These are phyloP conservation scores for Crassisporium funariophilum DNA, from an alignment of 768 basidiomycete species.

Conservation along the genomic window DNA sequence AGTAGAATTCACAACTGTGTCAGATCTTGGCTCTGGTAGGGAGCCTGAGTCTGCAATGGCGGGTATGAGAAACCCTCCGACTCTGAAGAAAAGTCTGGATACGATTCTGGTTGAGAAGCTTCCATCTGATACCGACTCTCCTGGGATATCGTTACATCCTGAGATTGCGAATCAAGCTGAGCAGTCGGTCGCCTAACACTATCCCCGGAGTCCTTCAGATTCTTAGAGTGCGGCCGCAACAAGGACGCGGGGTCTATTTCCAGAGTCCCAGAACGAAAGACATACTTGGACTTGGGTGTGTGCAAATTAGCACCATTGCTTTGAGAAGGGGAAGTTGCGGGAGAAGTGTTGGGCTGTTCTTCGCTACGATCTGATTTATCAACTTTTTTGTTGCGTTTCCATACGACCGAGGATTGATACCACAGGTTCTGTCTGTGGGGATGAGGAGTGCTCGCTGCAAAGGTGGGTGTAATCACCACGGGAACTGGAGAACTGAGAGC, in stretches of 20 bases:
- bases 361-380: constrained; percentile 1
- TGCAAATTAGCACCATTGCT: background rate
- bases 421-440: constrained; percentile 34
- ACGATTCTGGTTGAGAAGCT: constrained; percentile 13
- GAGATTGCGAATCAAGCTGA: too few relatives aligned
- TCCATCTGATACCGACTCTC: background rate
- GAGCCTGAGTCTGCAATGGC: constrained; percentile 55
- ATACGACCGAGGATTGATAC: constrained; percentile 30
- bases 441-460: constrained; percentile 24
- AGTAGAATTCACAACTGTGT: constrained; percentile 22
- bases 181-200: too few relatives aligned
- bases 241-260: constrained; percentile 17
- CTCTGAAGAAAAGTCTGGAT: constrained; percentile 20
- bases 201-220: background rate
- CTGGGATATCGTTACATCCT: too few relatives aligned
- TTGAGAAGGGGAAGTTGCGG: background rate
- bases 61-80: constrained; percentile 33
- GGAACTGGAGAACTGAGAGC: constrained; percentile 12
- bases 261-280: constrained; percentile 31
- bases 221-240: constrained; percentile 6
- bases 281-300: constrained; percentile 10
- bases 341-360: background rate
- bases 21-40: constrained; percentile 51
- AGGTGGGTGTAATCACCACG: constrained; percentile 15
- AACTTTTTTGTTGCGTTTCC: constrained; percentile 6